phyloP scores from a whole-genome alignment of 2,329 filamentous ascomycete genomes.

The Penicillium sp. region DNA sequence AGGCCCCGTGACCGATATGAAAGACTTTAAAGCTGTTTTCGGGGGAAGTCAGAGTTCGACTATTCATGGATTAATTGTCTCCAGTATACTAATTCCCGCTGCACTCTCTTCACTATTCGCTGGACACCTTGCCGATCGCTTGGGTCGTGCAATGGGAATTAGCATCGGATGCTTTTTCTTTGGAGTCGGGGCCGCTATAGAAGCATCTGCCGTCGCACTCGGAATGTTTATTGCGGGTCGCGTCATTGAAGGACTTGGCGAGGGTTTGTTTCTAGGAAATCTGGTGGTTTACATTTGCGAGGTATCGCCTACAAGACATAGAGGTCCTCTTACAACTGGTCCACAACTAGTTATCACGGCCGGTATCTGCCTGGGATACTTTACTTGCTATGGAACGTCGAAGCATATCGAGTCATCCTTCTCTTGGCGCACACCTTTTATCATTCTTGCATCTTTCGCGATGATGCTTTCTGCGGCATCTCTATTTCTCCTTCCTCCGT shows the following conservation, averaged over 20 bases:
- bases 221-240: constrained; percentile 58
- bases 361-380: constrained; percentile 59
- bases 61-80: constrained; percentile 60
- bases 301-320: constrained; percentile 54
- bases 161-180: constrained; percentile 56
- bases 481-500: constrained; percentile 53
- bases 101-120: constrained; percentile 60
- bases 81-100: constrained; percentile 60
- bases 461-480: constrained; percentile 39
- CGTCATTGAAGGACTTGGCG: constrained; percentile 58
- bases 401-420: constrained; percentile 46
- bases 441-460: constrained; percentile 48
- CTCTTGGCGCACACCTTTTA: constrained; percentile 60
- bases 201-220: constrained; percentile 51
- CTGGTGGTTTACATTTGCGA: constrained; percentile 62
- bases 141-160: constrained; percentile 54
- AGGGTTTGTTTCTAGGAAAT: constrained; percentile 61
- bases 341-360: constrained; percentile 56
- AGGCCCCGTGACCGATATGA: constrained; percentile 62
- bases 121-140: constrained; percentile 54
- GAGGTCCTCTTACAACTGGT: constrained; percentile 54
- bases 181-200: constrained; percentile 54
- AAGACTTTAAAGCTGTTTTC: constrained; percentile 51
- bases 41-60: constrained; percentile 52
- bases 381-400: constrained; percentile 60